Evolutionary conservation across 345 rosid genomes (phyloP), one percentile per base, ranked within the genome.

Genomic region (Stellera chamaejasme): DNA sequence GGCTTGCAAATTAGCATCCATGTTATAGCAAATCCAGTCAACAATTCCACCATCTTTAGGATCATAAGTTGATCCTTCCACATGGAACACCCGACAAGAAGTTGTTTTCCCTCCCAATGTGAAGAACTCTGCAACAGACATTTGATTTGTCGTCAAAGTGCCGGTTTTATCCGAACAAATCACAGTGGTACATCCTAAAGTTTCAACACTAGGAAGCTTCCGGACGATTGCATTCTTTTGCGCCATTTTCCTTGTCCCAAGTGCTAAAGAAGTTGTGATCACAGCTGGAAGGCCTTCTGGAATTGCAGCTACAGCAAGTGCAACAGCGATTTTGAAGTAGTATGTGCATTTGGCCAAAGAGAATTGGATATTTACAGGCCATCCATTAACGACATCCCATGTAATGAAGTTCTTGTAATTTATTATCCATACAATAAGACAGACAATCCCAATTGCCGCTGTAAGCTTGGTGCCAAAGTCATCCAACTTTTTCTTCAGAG

Each of bases 251-350:
- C 95, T 68, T 1, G 98, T 92, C 25, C 98, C 98, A 15, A 88
- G 85, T 23, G 98, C 96, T 75, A 92, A 75, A 62, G 93, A 92
- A 23, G 98, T 88, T 42, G 98, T 92, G 47, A 92, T 92, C 60
- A 88, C 98, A 15, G 98, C 98, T 4, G 98, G 98, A 45, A 88
- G 60, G 59, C 98, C 98, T 74, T 92, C 96, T 12, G 98, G 98
- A 64, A 92, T 92, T 2, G 98, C 98, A 66, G 98, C 98, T 50
- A 92, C 98, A 0, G 95, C 96, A 72, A 88, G 66, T 26, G 98
- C 97, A 27, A 92, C 97, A 42, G 98, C 98, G 58, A 92, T 92
- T 73, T 92, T 93, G 62, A 92, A 92, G 79, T 92, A 92, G 52
- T 92, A 92, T 2, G 98, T 92, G 79, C 97, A 92, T 75, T 89